These are phyloP conservation scores for Leucocoprinus sp. DNA, from an alignment of 768 basidiomycete genomes.

Conservation along the genomic window DNA sequence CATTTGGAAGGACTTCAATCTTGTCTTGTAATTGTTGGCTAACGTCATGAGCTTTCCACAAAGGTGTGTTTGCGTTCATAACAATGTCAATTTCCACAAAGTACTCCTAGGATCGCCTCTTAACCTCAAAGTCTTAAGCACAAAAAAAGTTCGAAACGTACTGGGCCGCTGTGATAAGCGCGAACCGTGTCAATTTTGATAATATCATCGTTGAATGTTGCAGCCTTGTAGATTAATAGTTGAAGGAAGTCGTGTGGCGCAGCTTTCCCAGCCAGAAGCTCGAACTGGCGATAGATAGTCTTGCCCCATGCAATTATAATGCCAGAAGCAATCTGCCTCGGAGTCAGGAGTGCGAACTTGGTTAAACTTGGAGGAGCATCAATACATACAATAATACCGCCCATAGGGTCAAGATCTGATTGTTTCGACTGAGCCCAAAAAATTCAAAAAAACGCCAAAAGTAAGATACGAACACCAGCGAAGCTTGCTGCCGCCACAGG, in stretches of 20 bases:
- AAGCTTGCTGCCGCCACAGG: slow-evolving; percentile 71
- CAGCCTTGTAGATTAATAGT: slow-evolving; percentile 86
- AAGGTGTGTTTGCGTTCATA: slow-evolving; percentile 79
- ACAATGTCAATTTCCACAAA: slow-evolving; percentile 96
- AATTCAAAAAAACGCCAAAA: slow-evolving; percentile 6
- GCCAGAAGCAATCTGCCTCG: slow-evolving; percentile 59
- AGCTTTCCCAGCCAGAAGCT: slow-evolving; percentile 83
- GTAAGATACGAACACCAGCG: slow-evolving; percentile 62
- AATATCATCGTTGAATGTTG: slow-evolving; percentile 84
- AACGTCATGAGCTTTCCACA: slow-evolving; percentile 84
- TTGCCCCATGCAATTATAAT: slow-evolving; percentile 72
- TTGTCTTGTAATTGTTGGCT: slow-evolving; percentile 83
- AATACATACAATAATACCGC: slow-evolving; percentile 59
- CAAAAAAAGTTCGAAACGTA: slow-evolving; percentile 11
- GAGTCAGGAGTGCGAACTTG: background rate
- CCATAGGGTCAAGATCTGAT: slow-evolving; percentile 68
- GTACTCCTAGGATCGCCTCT: slow-evolving; percentile 48
- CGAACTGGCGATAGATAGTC: slow-evolving; percentile 77
- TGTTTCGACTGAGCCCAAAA: background rate
- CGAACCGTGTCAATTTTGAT: slow-evolving; percentile 85
- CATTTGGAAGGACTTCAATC: slow-evolving; percentile 82
- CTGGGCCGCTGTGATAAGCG: slow-evolving; percentile 72
- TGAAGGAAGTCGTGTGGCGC: slow-evolving; percentile 89
- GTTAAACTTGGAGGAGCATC: background rate
- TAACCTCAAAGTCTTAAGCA: slow-evolving; percentile 19